phyloP scores from a whole-genome alignment of 208 protist species.

The Phytomonas sp. region DNA sequence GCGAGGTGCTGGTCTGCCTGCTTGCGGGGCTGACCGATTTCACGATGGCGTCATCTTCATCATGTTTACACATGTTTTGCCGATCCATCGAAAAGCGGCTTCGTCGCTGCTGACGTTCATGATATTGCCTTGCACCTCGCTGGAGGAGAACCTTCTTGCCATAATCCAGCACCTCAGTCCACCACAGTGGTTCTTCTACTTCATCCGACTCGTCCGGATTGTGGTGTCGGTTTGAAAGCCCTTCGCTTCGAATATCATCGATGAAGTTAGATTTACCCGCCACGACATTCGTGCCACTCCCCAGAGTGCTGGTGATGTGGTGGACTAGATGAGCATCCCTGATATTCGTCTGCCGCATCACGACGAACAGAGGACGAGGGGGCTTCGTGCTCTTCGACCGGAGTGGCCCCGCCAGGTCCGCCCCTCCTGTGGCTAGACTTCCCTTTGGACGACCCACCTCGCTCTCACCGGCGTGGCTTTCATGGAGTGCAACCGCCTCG shows the following conservation, averaged over 20 bases:
- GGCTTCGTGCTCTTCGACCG: not conserved
- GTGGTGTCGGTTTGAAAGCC: too few species aligned
- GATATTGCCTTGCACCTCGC: too few species aligned
- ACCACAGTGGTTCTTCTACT: slow-evolving; percentile 42
- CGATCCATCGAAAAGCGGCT: too few species aligned
- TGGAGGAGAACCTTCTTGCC: slow-evolving; percentile 12
- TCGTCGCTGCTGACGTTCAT: too few species aligned
- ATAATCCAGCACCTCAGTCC: slow-evolving; percentile 37
- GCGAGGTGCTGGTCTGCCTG: too few species aligned
- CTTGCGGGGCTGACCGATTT: too few species aligned
- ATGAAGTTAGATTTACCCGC: not conserved
- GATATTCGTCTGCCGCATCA: not conserved
- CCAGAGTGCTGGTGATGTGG: too few species aligned
- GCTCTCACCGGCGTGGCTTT: not conserved
- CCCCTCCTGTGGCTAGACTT: not conserved
- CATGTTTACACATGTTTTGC: too few species aligned
- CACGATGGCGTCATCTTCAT: too few species aligned
- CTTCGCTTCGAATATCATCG: too few species aligned
- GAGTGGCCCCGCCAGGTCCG: not conserved
- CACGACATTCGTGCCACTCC: too few species aligned
- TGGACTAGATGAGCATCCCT: not conserved
- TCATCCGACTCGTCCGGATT: slow-evolving; percentile 9
- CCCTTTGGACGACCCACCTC: not conserved
- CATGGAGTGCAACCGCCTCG: slow-evolving; percentile 5
- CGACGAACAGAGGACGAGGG: slow-evolving; percentile 4